Base-by-base conservation (phyloP, 306 rosid species). In the Abrus pulchellus region DNA sequence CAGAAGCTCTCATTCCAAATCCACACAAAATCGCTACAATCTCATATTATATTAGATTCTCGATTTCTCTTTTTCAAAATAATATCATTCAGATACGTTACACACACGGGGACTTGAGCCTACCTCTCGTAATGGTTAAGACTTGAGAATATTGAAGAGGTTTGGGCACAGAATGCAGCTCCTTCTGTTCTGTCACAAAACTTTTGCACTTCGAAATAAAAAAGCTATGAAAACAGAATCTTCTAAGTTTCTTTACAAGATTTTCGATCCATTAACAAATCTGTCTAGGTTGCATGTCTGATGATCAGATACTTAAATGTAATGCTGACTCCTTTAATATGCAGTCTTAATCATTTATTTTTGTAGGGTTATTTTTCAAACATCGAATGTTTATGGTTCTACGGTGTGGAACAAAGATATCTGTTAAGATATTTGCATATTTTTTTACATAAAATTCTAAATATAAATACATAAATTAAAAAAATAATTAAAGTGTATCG, bases 61-160 rank as follows among this genome's bases (percentile, higher is more conserved):
- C 83, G 32, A 1, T 1, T 20, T 55, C 10, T 57, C 72, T 47
- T 79, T 47, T 34, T 57, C 9, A 12, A 8, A 14, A 38, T 14
- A 12, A 3, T 45, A 60, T 75, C 47, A 57, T 45, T 29, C 48
- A 36, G 13, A 27, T 33, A 47, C 43, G 32, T 49, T 32, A 79
- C 50, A 73, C 86, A 84, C 89, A 86, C 87, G 89, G 86, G 92
- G 72, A 88, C 83, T 87, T 81, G 91, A 75, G 81, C 87, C 90
- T 83, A 72, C 73, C 50, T 36, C 71, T 44, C 53, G 66, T 66
- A 47, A 30, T 73, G 76, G 75, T 82, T 84, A 86, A 82, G 79
- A 13, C 53, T 78, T 38, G 1, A 5, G 9, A 57, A 66, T 40
- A 48, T 64, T 79, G 6, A 68, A 68, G 28, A 45, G 7, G 3